Conservation (phyloP, 2,329 filamentous ascomycete genomes). For the Trichoderma simmonsii region DNA sequence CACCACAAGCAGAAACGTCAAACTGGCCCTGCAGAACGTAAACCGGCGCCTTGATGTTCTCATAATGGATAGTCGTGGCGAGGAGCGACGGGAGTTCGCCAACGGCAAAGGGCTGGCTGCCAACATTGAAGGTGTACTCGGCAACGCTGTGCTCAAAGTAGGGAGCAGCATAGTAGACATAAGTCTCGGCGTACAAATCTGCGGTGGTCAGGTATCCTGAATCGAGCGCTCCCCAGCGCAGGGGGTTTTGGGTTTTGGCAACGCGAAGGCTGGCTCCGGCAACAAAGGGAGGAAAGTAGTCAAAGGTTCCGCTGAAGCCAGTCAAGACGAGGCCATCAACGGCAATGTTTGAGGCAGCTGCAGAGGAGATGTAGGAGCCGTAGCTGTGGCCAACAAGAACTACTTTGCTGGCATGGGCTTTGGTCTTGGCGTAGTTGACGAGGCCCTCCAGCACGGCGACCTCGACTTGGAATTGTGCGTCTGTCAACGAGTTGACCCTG, state of each 20-base stretch:
- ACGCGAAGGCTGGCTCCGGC: neutral
- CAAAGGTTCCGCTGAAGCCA: slow-evolving; percentile 3
- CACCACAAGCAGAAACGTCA: slow-evolving; percentile 5
- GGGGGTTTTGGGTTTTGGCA: neutral
- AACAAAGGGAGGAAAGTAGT: neutral
- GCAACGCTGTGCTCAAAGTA: slow-evolving; percentile 7
- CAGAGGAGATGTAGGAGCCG: slow-evolving; percentile 8
- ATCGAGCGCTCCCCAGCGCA: neutral
- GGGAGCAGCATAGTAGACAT: neutral
- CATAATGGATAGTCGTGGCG: neutral
- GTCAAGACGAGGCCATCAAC: neutral
- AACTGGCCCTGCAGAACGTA: slow-evolving; percentile 4
- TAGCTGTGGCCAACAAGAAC: slow-evolving; percentile 1
- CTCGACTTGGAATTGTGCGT: slow-evolving; percentile 10
- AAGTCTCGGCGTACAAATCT: neutral
- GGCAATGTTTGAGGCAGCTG: neutral
- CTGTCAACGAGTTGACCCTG: slow-evolving; percentile 2
- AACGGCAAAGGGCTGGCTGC: neutral
- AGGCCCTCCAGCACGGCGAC: slow-evolving; percentile 6
- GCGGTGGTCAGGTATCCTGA: slow-evolving; percentile 6
- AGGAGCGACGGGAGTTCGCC: slow-evolving; percentile 2
- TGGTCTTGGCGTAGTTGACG: slow-evolving; percentile 5
- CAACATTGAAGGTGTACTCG: neutral
- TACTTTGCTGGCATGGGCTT: neutral
- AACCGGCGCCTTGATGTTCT: neutral